A percentile compares a stretch with the other conserved stretches of the same genome.
These are phyloP conservation scores for Oldenlandia corymbosa DNA, from an alignment of 257 asterid genomes.

Conservation along the genomic window DNA sequence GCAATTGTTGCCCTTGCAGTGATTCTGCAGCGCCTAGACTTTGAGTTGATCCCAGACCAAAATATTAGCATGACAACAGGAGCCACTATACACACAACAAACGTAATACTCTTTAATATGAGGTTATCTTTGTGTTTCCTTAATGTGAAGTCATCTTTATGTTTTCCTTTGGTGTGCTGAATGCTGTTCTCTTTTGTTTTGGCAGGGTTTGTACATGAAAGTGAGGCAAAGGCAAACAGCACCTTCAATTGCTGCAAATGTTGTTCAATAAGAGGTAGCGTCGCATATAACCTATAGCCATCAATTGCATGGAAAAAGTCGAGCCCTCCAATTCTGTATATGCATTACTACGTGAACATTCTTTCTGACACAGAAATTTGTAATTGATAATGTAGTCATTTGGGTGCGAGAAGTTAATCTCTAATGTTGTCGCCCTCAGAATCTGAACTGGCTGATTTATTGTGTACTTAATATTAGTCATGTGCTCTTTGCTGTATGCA, in stretches of 20 bases:
- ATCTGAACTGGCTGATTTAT: background rate
- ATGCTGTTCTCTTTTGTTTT: background rate
- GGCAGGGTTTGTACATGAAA: slow-evolving; percentile 93
- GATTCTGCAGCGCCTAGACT: slow-evolving; percentile 54
- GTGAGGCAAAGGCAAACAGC: slow-evolving; percentile 51
- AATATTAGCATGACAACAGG: slow-evolving; percentile 91
- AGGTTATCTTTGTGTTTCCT: slow-evolving; percentile 13
- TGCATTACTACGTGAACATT: background rate
- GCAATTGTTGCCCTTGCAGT: slow-evolving; percentile 78
- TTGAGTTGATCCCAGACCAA: slow-evolving; percentile 81
- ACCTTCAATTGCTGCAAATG: slow-evolving; percentile 31
- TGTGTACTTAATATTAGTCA: too few relatives aligned
- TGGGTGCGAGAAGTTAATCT: background rate
- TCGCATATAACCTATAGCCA: too few relatives aligned
- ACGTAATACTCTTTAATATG: slow-evolving; percentile 38
- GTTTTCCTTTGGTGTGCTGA: background rate
- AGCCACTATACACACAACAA: slow-evolving; percentile 94
- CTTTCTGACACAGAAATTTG: too few relatives aligned
- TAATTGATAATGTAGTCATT: background rate
- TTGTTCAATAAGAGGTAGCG: slow-evolving; percentile 20
- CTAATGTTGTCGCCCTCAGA: background rate
- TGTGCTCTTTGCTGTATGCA: background rate
- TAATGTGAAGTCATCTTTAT: background rate
- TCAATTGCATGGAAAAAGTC: background rate
- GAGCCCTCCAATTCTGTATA: background rate